Conservation (phyloP, 257 asterid species). For the Solanum bukasovii region DNA sequence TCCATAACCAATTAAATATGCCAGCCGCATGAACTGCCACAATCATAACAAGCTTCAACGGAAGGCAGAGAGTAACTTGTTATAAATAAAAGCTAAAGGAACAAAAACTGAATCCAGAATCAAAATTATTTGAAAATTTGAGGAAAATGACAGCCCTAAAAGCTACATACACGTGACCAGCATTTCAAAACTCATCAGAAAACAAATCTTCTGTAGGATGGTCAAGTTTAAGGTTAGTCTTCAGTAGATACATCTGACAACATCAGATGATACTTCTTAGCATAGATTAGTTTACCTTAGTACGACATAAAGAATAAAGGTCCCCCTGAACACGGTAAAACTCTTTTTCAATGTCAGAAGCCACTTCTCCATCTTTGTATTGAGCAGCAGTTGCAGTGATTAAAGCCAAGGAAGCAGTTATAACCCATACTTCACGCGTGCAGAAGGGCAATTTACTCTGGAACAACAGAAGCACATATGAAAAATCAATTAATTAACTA, state of each 20-base stretch:
- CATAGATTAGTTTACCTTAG: slow-evolving; percentile 49
- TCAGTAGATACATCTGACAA: background rate
- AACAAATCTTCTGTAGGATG: background rate
- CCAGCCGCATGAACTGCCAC: slow-evolving; percentile 95
- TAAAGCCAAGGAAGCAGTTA: slow-evolving; percentile 84
- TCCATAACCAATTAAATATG: slow-evolving; percentile 90
- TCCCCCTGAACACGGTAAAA: slow-evolving; percentile 90
- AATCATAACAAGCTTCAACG: slow-evolving; percentile 20
- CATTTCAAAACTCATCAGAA: background rate
- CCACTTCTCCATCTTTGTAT: slow-evolving; percentile 60
- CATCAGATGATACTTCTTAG: background rate
- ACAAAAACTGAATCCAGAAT: background rate
- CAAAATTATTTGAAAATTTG: background rate
- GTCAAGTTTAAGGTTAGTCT: background rate
- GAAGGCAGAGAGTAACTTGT: background rate
- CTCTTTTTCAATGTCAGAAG: slow-evolving; percentile 81
- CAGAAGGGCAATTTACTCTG: slow-evolving; percentile 89
- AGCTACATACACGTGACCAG: background rate
- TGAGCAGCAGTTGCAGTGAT: slow-evolving; percentile 62
- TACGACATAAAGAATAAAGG: slow-evolving; percentile 78
- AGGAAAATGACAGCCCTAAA: slow-evolving; percentile 3
- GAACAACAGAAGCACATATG: slow-evolving; percentile 2
- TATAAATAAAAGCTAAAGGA: background rate
- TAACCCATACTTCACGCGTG: slow-evolving; percentile 97
- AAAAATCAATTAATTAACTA: background rate